phyloP scores from a whole-genome alignment of 805 yeast genomes.

The Suhomyces sp. region DNA sequence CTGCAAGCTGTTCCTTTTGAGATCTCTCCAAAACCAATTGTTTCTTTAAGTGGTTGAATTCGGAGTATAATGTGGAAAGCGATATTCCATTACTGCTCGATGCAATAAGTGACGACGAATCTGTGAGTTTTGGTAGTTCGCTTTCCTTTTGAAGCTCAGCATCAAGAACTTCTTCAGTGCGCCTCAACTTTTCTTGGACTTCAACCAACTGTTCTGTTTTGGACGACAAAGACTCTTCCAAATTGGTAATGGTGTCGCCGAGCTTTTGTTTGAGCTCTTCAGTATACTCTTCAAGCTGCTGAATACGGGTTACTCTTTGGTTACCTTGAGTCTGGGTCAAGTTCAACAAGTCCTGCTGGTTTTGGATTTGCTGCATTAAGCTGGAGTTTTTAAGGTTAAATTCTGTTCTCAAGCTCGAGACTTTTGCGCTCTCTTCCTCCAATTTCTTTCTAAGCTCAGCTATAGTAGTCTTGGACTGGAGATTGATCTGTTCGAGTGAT shows the following conservation, averaged over 20 bases:
- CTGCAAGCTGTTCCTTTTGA: slow-evolving; percentile 66
- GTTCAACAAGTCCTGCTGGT: slow-evolving; percentile 60
- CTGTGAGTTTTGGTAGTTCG: slow-evolving; percentile 45
- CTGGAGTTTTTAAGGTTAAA: slow-evolving; percentile 48
- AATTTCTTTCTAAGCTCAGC: slow-evolving; percentile 46
- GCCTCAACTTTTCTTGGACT: slow-evolving; percentile 33
- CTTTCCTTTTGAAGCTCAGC: slow-evolving; percentile 38
- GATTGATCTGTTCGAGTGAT: slow-evolving; percentile 34
- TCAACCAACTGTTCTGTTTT: slow-evolving; percentile 38
- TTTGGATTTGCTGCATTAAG: slow-evolving; percentile 33
- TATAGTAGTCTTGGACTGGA: slow-evolving; percentile 38
- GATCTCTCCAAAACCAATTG: slow-evolving; percentile 67
- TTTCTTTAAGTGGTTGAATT: slow-evolving; percentile 59
- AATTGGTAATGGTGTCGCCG: slow-evolving; percentile 30
- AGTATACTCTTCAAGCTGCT: slow-evolving; percentile 49
- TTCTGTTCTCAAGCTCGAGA: slow-evolving; percentile 21
- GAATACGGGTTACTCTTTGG: slow-evolving; percentile 51
- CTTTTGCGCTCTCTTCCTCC: slow-evolving; percentile 22
- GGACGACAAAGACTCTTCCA: slow-evolving; percentile 33
- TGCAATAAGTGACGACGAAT: slow-evolving; percentile 54
- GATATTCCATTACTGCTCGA: slow-evolving; percentile 46
- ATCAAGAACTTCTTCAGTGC: slow-evolving; percentile 43
- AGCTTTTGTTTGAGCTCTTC: slow-evolving; percentile 41
- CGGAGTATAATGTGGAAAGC: slow-evolving; percentile 62
- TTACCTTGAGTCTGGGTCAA: slow-evolving; percentile 52